Conservation (phyloP, 2,329 filamentous ascomycete genomes). For the Ophiostoma angusticollis region DNA sequence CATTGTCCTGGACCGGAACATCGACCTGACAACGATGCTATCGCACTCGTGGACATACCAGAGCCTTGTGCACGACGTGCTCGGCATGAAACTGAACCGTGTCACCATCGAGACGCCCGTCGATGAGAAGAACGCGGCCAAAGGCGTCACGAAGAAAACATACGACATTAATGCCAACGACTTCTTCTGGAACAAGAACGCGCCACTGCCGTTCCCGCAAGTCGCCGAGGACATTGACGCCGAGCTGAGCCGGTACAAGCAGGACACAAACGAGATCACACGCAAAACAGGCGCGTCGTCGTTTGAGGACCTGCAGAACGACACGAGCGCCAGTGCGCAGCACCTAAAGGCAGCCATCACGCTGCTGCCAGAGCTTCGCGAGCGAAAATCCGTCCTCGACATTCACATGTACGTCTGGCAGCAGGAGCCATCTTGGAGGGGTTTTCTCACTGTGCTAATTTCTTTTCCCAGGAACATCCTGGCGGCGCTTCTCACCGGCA, state of each 20-base stretch:
- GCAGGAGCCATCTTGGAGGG: too few species aligned
- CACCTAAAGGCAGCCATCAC: slow-evolving; percentile 95
- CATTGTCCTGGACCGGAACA: slow-evolving; percentile 86
- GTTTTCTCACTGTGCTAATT: background rate
- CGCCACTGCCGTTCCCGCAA: slow-evolving; percentile 80
- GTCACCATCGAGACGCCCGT: slow-evolving; percentile 80
- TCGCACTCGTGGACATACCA: slow-evolving; percentile 81
- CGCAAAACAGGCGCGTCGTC: slow-evolving; percentile 89
- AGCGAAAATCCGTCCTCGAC: slow-evolving; percentile 83
- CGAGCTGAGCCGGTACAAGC: slow-evolving; percentile 87
- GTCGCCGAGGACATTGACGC: slow-evolving; percentile 88
- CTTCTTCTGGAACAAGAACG: slow-evolving; percentile 95
- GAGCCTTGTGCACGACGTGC: slow-evolving; percentile 59
- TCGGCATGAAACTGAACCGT: slow-evolving; percentile 53
- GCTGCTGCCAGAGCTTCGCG: slow-evolving; percentile 76
- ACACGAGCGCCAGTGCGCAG: slow-evolving; percentile 77
- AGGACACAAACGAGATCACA: slow-evolving; percentile 86
- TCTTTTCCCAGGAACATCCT: slow-evolving; percentile 52
- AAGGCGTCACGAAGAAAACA: slow-evolving; percentile 67
- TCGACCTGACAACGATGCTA: slow-evolving; percentile 96
- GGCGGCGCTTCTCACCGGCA: slow-evolving; percentile 60
- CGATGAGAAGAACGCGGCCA: slow-evolving; percentile 63
- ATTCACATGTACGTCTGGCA: slow-evolving; percentile 65
- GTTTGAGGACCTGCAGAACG: slow-evolving; percentile 83
- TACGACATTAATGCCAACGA: slow-evolving; percentile 86